phyloP scores from a whole-genome alignment of 2,329 filamentous ascomycete genomes.

The Cladosporium phlei region DNA sequence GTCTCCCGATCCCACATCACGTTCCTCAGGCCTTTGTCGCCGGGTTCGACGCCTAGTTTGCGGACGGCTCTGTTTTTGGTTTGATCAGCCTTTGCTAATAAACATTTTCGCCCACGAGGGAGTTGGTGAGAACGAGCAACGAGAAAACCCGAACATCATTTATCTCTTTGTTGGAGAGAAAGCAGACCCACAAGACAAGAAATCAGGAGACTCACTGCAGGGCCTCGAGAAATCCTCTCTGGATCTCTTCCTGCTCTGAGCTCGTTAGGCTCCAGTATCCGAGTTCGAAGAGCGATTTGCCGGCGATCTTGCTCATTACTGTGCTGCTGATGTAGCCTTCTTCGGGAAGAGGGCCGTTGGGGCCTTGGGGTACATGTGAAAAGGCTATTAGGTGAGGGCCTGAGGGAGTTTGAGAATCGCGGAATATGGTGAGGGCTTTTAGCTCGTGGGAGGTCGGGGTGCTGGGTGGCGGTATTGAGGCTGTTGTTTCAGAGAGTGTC shows the following conservation, averaged over 20 bases:
- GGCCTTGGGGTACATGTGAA: slow-evolving; percentile 19
- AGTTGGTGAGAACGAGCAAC: no score
- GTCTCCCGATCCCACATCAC: slow-evolving; percentile 26
- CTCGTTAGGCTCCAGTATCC: slow-evolving; percentile 28
- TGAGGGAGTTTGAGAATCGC: slow-evolving; percentile 13
- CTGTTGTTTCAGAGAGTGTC: slow-evolving; percentile 27
- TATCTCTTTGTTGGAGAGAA: neutral
- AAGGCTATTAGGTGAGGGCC: slow-evolving; percentile 25
- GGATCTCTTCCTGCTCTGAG: slow-evolving; percentile 19
- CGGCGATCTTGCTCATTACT: slow-evolving; percentile 28
- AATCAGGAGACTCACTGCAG: slow-evolving; percentile 19
- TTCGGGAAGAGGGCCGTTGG: slow-evolving; percentile 21
- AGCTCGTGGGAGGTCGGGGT: slow-evolving; percentile 24
- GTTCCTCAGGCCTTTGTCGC: slow-evolving; percentile 30
- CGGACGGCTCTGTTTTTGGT: slow-evolving; percentile 20
- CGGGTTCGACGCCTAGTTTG: slow-evolving; percentile 26
- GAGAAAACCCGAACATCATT: no score
- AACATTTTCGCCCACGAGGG: no score
- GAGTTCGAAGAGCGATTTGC: slow-evolving; percentile 24
- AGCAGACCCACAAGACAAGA: neutral
- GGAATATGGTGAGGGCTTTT: slow-evolving; percentile 24
- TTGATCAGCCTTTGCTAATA: neutral
- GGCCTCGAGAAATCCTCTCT: slow-evolving; percentile 20
- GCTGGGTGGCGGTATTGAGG: slow-evolving; percentile 21
- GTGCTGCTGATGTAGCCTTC: slow-evolving; percentile 28